phyloP scores from a whole-genome alignment of 2,329 filamentous ascomycete species.

The Meredithiella fracta region DNA sequence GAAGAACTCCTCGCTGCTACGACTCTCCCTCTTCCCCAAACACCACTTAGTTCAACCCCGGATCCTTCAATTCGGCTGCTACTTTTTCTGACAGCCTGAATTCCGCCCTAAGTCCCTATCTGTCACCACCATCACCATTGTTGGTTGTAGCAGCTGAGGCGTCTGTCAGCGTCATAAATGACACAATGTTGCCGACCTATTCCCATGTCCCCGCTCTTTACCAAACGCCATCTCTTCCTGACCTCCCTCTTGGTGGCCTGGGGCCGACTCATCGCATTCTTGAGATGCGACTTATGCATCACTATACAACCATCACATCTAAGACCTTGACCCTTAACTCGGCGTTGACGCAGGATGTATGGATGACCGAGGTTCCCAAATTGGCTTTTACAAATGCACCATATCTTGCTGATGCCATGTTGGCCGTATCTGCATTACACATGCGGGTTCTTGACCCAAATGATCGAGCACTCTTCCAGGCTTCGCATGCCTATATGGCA shows the following conservation, averaged over 20 bases:
- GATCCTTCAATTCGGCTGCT: not conserved
- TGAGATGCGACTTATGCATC: conserved; percentile 47
- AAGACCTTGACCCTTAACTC: conserved; percentile 41
- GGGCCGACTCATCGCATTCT: conserved; percentile 26
- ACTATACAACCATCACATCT: conserved; percentile 44
- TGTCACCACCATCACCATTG: conserved; percentile 15
- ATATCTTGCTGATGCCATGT: conserved; percentile 45
- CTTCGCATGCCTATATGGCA: conserved; percentile 49
- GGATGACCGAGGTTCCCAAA: conserved; percentile 42
- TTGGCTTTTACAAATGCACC: conserved; percentile 42
- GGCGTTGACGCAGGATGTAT: conserved; percentile 36
- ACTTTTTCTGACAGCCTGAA: not conserved
- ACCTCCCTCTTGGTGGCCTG: conserved; percentile 10
- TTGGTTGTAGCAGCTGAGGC: conserved; percentile 14
- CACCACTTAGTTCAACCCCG: conserved; percentile 15
- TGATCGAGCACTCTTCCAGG: conserved; percentile 43
- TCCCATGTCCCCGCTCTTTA: conserved; percentile 20
- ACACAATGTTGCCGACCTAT: conserved; percentile 13
- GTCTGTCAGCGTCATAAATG: conserved; percentile 17
- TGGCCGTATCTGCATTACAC: conserved; percentile 48
- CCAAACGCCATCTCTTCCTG: conserved; percentile 19
- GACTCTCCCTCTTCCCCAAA: conserved; percentile 18
- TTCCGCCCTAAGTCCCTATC: not conserved
- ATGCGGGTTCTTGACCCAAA: conserved; percentile 38
- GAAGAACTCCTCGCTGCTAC: conserved; percentile 28